Base-by-base conservation (phyloP, 257 asterid genomes). In the Ligustrum vulgare region DNA sequence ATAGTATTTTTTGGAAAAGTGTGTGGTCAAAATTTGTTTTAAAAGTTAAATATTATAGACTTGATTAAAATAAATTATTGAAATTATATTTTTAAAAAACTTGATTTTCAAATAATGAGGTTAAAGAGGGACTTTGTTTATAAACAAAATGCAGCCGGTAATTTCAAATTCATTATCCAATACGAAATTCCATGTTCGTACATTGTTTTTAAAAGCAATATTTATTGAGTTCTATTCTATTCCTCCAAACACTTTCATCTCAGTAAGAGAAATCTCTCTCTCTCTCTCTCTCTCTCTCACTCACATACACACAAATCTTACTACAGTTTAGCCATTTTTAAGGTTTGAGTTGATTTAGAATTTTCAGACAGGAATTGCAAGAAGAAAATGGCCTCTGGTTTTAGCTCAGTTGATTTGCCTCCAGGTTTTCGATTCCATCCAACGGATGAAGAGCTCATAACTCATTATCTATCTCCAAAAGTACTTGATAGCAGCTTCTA, bases 371-470 rank as follows among this genome's bases (percentile, higher is more conserved):
- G 5, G n/a, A 71, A 23, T 0, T 39, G 12, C 49, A 18, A 34
- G 37, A 73, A 86, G 88, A 82, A 73, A 37, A 71, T 58, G 2
- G 18, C 62, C 7, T 34, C 73, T 1, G 77, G 47, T 58, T 74
- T 68, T 37, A 37, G 70, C 5, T 11, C 73, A 0, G 41, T 35
- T 11, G 83, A 81, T 37, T 66, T 91, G 76, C 96, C 96, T n/a
- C 93, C 96, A 0, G 96, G 96, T 51, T 91, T 91, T 54, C 88
- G 96, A 1, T 90, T 90, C 74, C 96, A 90, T 64, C 96, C 96
- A 0, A 83, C 93, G 5, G 96, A 89, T 13, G 96, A 89, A 71
- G 96, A 90, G 83, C 94, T 90, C 4, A 87, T 90, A 16, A 85
- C 90, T 54, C 90, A 89, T 74, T 91, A 89, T 81, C 69, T 91